Evolutionary conservation across 495 filamentous ascomycete species (phyloP), one percentile per base, ranked within the genome.

Genomic region (Immersiella caudata): DNA sequence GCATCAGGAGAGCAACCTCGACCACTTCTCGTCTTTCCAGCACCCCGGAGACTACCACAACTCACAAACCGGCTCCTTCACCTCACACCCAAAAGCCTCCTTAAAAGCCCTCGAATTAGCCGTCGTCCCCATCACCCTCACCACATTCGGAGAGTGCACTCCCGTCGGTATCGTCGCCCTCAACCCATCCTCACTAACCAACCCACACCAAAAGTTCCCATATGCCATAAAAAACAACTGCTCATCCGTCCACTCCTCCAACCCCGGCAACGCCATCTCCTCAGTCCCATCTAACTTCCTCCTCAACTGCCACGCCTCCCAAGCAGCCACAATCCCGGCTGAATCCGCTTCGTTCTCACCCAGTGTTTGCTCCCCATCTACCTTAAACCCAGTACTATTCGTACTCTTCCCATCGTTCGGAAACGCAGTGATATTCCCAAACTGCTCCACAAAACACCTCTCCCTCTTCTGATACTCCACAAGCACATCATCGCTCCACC

Each of bases 371-470:
- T 24, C 8, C 1, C 60, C 60, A 33, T 62, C 24, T 1, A 62
- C 18, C 21, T 62, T 62, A n/a, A 50, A n/a, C 20, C 14, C 20
- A 1, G 16, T 24, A 4, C 35, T 27, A 8, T 25, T 21, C n/a
- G 22, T 12, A 8, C 0, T 6, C 16, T 61, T 29, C 27, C 40
- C 40, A 46, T 46, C 40, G 16, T 46, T 46, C 5, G 40, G 11
- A 12, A 6, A 21, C 9, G 59, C 50, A 1, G 84, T 86, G 68
- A 85, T 90, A 11, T 90, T 80, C 54, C 76, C 80, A 72, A 90
- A 91, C 73, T 91, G 88, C n/a, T 88, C 78, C 60, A 91, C 79
- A 68, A 91, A 91, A 76, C 90, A 91, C 62, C 87, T 79, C 7
- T 87, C 85, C 20, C 88, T 84, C 64, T 85, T 79, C 57, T 88